Conservation (phyloP, 1,284 basidiomycete genomes). For the Tilletia horrida region DNA sequence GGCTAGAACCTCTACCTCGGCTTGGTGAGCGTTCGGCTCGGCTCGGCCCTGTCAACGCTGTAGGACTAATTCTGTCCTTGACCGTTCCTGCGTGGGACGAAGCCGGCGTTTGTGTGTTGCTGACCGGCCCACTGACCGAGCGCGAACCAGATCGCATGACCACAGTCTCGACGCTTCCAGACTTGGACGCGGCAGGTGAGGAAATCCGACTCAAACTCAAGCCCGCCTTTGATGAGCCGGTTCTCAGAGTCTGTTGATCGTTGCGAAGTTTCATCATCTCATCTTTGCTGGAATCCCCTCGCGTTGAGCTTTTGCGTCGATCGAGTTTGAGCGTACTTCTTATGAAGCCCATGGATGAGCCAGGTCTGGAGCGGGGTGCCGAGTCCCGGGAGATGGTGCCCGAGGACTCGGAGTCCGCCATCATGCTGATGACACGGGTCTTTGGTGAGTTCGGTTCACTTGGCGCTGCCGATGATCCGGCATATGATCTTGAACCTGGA, state of each 20-base stretch:
- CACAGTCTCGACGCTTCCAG: too few relatives aligned
- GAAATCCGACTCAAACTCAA: too few relatives aligned
- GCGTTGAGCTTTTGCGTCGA: not conserved
- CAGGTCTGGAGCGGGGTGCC: not conserved
- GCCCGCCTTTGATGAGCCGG: too few relatives aligned
- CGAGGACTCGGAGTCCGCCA: not conserved
- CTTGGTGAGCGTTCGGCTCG: too few relatives aligned
- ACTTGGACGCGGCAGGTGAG: too few relatives aligned
- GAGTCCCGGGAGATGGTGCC: not conserved
- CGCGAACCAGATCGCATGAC: too few relatives aligned
- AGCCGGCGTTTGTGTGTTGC: too few relatives aligned
- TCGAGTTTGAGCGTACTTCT: not conserved
- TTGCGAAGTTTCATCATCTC: not conserved
- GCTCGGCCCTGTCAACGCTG: too few relatives aligned
- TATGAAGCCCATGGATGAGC: constrained; percentile 10
- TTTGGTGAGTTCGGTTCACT: not conserved
- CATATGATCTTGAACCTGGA: not conserved
- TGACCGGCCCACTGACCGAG: too few relatives aligned
- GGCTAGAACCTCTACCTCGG: too few relatives aligned
- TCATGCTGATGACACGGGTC: not conserved
- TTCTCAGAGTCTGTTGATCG: not conserved
- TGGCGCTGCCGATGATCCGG: constrained; percentile 1
- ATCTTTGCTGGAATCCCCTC: not conserved
- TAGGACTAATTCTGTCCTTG: too few relatives aligned
- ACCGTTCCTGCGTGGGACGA: too few relatives aligned